A percentile compares a stretch with the other conserved stretches of the same genome.
Conservation (phyloP, 1,284 basidiomycete species). For the Boletus albobrunnescens region DNA sequence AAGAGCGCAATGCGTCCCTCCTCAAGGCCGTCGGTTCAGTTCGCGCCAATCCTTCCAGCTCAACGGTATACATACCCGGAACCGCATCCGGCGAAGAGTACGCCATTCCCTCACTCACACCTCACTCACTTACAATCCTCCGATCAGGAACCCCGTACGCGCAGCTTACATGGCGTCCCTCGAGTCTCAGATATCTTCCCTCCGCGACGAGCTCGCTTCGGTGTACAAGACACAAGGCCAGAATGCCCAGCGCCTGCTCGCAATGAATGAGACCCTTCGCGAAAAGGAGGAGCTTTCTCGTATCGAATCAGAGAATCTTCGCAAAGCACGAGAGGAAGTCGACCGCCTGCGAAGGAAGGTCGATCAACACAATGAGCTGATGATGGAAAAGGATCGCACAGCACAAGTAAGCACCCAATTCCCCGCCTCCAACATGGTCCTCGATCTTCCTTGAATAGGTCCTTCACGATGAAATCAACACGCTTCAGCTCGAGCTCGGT, state of each 20-base stretch:
- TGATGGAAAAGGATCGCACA: conserved; percentile 84
- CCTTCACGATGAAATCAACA: conserved; percentile 90
- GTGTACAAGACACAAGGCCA: conserved; percentile 96
- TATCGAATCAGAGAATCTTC: conserved; percentile 71
- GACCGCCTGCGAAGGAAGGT: conserved; percentile 68
- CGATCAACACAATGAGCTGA: conserved; percentile 80
- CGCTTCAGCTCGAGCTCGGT: conserved; percentile 84
- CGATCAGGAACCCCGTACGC: conserved; percentile 70
- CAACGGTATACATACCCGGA: conserved; percentile 61
- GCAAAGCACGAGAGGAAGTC: conserved; percentile 72
- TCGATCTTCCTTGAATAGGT: conserved; percentile 49
- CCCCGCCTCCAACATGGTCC: not conserved
- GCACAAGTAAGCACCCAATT: conserved; percentile 60
- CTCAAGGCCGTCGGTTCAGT: conserved; percentile 74
- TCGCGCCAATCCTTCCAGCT: conserved; percentile 58
- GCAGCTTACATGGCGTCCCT: conserved; percentile 86
- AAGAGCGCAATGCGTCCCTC: conserved; percentile 83
- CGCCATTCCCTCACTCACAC: conserved; percentile 28
- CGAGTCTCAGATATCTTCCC: conserved; percentile 86
- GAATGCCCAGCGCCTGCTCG: conserved; percentile 87
- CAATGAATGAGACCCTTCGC: conserved; percentile 90
- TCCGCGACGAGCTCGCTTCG: conserved; percentile 86
- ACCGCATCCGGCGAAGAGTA: conserved; percentile 62
- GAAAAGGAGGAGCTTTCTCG: conserved; percentile 85
- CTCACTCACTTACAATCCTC: conserved; percentile 13